Evolutionary conservation across 345 rosid genomes (phyloP), one percentile per base, ranked within the genome.

Genomic region (Murraya paniculata): DNA sequence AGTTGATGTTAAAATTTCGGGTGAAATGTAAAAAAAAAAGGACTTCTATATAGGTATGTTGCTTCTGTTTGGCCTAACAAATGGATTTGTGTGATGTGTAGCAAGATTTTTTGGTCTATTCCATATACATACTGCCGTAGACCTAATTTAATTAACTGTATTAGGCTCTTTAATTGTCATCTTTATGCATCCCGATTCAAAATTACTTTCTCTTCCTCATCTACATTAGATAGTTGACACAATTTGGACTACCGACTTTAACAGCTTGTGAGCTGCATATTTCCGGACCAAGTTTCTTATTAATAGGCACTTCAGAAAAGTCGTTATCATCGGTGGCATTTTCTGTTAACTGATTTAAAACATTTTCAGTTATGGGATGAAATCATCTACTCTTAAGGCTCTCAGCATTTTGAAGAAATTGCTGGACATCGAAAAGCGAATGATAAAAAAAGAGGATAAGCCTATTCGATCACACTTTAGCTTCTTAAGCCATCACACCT

Each of bases 401-500:
- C 4, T 6, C 53, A 30, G 27, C 9, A 2, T 22, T 28, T 53
- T 48, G 61, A 0, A 21, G 61, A 71, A 71, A 50, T 4, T 30
- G 39, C 14, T 18, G 61, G 41, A 69, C 13, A 53, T 53, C 1
- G 28, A 53, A 30, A 53, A 71, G 38, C 16, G 8, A 71, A 9
- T 27, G 36, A 48, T 16, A 18, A 18, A 19, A 19, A 71, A 68
- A 21, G 41, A 25, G 28, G 21, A 3, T 16, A 69, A 69, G 58
- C 21, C 27, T 71, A 18, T 39, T 22, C 9, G 9, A 21, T 27
- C n/a, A 53, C 33, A 28, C 13, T 31, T 50, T 0, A 30, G 35
- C 31, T 48, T 69, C 36, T 69, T 69, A 69, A 48, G 73, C 38
- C 6, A 48, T 69, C 24, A 67, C 25, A 36, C 71, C 71, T 38